A percentile compares a stretch with the other conserved stretches of the same genome.
These are phyloP conservation scores for Metarhizium guizhouense DNA, from an alignment of 2,329 filamentous ascomycete species.

Conservation along the genomic window DNA sequence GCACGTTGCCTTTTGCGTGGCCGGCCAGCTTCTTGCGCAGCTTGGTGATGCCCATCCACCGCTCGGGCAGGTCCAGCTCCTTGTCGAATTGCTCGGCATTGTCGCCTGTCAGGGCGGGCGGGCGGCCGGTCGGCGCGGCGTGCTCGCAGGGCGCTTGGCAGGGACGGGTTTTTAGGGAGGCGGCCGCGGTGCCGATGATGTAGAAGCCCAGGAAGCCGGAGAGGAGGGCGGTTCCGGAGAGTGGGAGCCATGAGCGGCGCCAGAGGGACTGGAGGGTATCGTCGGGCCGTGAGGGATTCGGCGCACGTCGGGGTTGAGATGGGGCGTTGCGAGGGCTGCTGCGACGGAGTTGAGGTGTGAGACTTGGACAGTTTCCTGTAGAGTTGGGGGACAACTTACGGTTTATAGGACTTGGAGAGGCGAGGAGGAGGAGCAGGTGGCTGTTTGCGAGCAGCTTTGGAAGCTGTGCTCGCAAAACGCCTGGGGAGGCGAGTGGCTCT, in stretches of 20 bases:
- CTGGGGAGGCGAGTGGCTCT: conserved; percentile 12
- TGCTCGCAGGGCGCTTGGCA: conserved; percentile 22
- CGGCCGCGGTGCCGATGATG: conserved; percentile 29
- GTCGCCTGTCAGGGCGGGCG: conserved; percentile 34
- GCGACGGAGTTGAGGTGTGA: neutral
- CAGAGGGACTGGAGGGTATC: conserved; percentile 27
- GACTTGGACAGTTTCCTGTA: neutral
- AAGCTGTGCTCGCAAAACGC: conserved; percentile 21
- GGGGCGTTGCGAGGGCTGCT: conserved; percentile 4
- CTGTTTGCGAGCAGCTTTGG: conserved; percentile 12
- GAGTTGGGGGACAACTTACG: conserved; percentile 14
- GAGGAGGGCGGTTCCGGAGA: conserved; percentile 37
- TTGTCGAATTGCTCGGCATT: conserved; percentile 49
- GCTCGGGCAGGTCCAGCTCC: conserved; percentile 48
- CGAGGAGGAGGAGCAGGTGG: conserved; percentile 13
- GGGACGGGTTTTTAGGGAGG: conserved; percentile 21
- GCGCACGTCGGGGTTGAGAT: conserved; percentile 2
- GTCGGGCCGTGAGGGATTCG: conserved; percentile 14
- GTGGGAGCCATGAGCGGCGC: conserved; percentile 31
- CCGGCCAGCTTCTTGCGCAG: conserved; percentile 40
- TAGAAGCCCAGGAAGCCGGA: conserved; percentile 39
- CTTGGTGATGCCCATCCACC: conserved; percentile 44
- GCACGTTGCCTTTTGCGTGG: conserved; percentile 44
- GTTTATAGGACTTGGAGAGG: conserved; percentile 19
- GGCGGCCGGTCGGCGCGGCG: conserved; percentile 36